Evolutionary conservation across 148 eudicot genomes (phyloP).

Genomic region (Rhododendron simsii): DNA sequence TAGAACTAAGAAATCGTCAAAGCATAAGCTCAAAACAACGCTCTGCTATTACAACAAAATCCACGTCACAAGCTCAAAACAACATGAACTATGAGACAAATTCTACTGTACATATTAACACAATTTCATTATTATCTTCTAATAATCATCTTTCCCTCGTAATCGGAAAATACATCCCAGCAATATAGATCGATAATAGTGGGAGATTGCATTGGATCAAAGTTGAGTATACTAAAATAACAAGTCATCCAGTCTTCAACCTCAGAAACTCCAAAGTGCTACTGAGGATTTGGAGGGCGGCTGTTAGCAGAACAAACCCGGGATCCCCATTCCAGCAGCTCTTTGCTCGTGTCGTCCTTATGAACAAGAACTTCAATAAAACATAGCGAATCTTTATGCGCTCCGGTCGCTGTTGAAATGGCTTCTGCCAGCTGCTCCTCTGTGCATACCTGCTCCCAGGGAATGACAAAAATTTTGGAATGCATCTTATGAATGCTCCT

Average conservation of each 20-base stretch:
- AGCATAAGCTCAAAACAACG: background rate
- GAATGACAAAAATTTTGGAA: background rate
- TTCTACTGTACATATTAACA: background rate
- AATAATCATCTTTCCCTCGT: background rate
- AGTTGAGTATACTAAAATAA: background rate
- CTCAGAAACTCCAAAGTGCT: background rate
- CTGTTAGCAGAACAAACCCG: constrained; percentile 76
- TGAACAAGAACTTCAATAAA: constrained; percentile 75
- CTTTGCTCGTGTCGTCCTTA: constrained; percentile 80
- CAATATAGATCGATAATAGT: background rate
- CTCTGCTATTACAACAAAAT: background rate
- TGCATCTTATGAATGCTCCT: background rate
- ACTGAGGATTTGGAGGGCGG: constrained; percentile 76
- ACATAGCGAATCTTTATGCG: constrained; percentile 55
- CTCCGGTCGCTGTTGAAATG: constrained; percentile 44
- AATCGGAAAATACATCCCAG: background rate
- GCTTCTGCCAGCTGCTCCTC: constrained; percentile 69
- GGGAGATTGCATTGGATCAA: background rate
- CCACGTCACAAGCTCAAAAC: background rate
- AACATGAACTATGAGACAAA: background rate
- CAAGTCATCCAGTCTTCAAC: background rate
- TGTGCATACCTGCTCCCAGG: constrained; percentile 40
- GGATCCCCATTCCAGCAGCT: constrained; percentile 80
- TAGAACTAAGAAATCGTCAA: too few species aligned
- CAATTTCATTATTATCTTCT: background rate